Base-by-base conservation (phyloP, 305 asterid species). In the Rubia tinctorum region DNA sequence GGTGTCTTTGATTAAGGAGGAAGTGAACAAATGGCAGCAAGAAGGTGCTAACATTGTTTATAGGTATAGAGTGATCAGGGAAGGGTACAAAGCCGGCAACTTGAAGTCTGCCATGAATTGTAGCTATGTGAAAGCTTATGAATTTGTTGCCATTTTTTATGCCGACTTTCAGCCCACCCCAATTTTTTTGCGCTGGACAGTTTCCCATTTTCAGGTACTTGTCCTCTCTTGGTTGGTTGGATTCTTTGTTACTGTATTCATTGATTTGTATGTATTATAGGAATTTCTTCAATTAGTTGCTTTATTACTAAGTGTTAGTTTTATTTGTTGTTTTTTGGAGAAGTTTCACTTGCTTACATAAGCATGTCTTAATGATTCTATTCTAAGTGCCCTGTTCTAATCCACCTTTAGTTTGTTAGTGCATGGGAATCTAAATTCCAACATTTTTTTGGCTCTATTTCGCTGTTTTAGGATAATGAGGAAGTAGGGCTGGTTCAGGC, bases 41-140 rank as follows among this genome's bases (percentile, higher is more conserved):
- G 88, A 84, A 68, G 97, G 96, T 71, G 91, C 88, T 51, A 92
- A 89, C 75, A 92, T 92, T 67, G 69, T 90, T 23, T 92, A 92
- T 81, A 81, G 98, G 43, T 97, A 92, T 69, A 84, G 98, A 77
- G 94, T 87, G 63, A 84, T 84, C 58, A 91, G 98, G 79, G 96
- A 90, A 45, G 98, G 98, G 12, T 92, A 92, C 78, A 92, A 92
- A 79, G 98, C 98, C 39, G 98, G 98, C 56, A 92, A 92, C 81
- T 93, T 92, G 37, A 89, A 90, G 85, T 90, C 98, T 37, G 98
- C 98, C 20, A 90, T 92, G 98, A 86, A 74, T 78, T 90, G 95
- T 58, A 86, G 93, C 84, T 92, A 90, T 49, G 98, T 90, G 39
- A 90, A 89, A 78, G 98, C 90, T 74, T 92, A 90, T 66, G 97